Evolutionary conservation across 1,139 yeast genomes (phyloP).

Genomic region (Hanseniaspora uvarum): DNA sequence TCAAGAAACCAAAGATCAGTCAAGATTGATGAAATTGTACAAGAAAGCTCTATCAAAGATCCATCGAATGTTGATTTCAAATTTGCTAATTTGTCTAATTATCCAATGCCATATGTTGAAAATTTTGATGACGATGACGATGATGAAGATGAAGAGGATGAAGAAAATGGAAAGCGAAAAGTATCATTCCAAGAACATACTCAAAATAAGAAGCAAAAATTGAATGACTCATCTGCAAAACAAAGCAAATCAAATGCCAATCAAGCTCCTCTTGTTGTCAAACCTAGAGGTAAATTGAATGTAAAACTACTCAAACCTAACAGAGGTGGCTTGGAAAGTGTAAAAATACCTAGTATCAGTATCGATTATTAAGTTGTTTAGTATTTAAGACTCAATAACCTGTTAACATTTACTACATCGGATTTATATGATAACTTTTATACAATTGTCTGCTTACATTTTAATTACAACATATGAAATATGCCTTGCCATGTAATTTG

Average conservation of each 20-base stretch:
- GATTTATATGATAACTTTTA: background rate
- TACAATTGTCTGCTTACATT: background rate
- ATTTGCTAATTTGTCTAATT: slow-evolving; percentile 8
- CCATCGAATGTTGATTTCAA: slow-evolving; percentile 16
- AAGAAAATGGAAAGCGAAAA: slow-evolving; percentile 5
- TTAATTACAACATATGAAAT: background rate
- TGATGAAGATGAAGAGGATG: slow-evolving; percentile 14
- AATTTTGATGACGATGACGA: slow-evolving; percentile 17
- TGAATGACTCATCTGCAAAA: slow-evolving; percentile 8
- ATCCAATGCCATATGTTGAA: slow-evolving; percentile 12
- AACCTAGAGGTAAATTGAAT: slow-evolving; percentile 14
- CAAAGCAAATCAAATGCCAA: background rate
- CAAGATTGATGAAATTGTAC: slow-evolving; percentile 16
- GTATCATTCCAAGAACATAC: slow-evolving; percentile 10
- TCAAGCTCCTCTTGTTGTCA: slow-evolving; percentile 8
- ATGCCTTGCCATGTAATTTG: too few species aligned
- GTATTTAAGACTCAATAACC: background rate
- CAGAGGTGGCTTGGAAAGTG: slow-evolving; percentile 13
- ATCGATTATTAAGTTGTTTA: slow-evolving; percentile 6
- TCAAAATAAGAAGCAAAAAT: slow-evolving; percentile 8
- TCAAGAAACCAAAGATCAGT: slow-evolving; percentile 20
- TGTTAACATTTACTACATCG: background rate
- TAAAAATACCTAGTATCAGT: slow-evolving; percentile 6
- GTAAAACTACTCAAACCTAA: slow-evolving; percentile 13
- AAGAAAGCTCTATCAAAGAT: slow-evolving; percentile 13